Conservation (phyloP, 495 filamentous ascomycete genomes). For the Tuber aestivum region DNA sequence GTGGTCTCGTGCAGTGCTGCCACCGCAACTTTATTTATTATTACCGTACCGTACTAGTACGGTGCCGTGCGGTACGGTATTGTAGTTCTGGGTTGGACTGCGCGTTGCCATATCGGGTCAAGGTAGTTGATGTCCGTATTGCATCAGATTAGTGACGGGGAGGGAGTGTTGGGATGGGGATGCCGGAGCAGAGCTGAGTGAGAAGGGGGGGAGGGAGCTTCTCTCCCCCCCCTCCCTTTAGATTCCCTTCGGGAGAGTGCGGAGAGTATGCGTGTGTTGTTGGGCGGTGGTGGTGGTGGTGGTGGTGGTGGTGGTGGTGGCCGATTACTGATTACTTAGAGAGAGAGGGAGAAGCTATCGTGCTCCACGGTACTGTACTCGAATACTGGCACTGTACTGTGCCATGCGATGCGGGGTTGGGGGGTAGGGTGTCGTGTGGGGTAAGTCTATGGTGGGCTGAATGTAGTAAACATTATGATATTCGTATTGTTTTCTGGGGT, state of each 20-base stretch:
- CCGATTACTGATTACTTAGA: neutral
- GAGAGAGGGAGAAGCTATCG: too few relatives aligned
- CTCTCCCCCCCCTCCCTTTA: neutral
- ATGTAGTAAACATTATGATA: neutral
- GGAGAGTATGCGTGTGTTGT: neutral
- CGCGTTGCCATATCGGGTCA: neutral
- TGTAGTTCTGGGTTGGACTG: too few relatives aligned
- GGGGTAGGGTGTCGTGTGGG: neutral
- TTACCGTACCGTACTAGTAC: neutral
- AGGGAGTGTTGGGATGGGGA: neutral
- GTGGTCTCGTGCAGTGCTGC: neutral
- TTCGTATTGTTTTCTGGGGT: neutral
- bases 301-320: neutral
- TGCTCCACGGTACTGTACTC: too few relatives aligned
- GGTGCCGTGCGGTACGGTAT: neutral
- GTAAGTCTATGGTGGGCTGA: neutral
- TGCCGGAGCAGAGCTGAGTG: too few relatives aligned
- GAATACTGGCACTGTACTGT: too few relatives aligned
- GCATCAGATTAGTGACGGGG: neutral
- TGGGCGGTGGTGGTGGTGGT: too few relatives aligned
- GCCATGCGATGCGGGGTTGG: neutral
- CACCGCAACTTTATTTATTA: neutral
- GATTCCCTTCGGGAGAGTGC: neutral
- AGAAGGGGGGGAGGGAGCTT: too few relatives aligned
- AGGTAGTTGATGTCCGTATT: neutral